Evolutionary conservation across 108 stramenopile genomes (phyloP), one percentile per base, ranked within the genome.

Genomic region (Cyclotella baltica): DNA sequence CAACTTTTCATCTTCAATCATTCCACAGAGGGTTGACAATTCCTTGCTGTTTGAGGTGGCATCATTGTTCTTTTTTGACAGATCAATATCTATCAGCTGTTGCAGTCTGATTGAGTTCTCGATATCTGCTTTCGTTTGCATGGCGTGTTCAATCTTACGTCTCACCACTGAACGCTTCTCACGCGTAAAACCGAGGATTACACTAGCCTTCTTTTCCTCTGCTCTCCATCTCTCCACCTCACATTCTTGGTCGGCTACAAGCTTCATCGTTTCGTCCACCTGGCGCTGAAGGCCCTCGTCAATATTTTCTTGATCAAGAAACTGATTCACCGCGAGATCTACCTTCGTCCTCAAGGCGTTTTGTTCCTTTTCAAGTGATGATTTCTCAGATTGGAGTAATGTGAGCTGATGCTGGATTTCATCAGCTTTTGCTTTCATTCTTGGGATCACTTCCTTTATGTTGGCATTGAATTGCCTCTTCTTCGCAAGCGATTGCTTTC

Each of bases 81-180:
- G 8, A 56, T 75, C 75, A 4, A 67, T 43, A 22, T 75, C 48
- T 37, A 56, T 30, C 29, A 75, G 25, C 35, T 75, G 40, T 75
- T 67, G 75, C 19, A 75, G 31, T 29, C 20, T 20, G 19, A 75
- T 46, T 36, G 29, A 25, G 28, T 29, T 20, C 16, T 75, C 64
- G 46, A 75, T 19, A 33, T 75, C 75, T 18, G 10, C 8, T 23
- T 58, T 55, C 34, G 55, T 30, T 34, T 75, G 64, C 16, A 30
- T 23, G 28, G 64, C 57, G 0, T 63, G 50, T 30, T 67, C 52
- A 37, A 75, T 46, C 19, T 66, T 75, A 38, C 75, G 40, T 56
- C 64, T 33, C 0, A 28, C 8, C 9, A 25, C 38, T 15, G 4
- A 31, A 2, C 37, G 31, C 37, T 72, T 35, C 30, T 50, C 50